Percentiles rank a stretch among this genome's conserved stretches.
These are phyloP conservation scores for Cornus suecica DNA, from an alignment of 148 eudicot species.

Conservation along the genomic window DNA sequence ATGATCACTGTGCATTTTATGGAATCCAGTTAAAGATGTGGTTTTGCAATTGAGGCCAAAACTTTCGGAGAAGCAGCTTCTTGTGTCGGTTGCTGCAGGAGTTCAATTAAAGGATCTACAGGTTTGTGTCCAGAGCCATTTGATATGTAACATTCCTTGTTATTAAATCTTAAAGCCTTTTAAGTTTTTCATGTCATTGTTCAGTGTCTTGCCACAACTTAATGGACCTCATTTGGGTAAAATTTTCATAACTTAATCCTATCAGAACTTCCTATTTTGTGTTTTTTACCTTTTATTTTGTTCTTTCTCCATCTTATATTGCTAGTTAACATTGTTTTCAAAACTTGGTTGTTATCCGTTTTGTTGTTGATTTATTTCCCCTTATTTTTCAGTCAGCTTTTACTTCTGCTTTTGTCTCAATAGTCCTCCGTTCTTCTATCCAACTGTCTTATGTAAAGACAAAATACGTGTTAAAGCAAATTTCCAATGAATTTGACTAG, in stretches of 20 bases:
- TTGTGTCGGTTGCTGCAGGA: slow-evolving; percentile 95
- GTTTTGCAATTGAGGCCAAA: slow-evolving; percentile 55
- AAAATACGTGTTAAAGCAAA: too few relatives aligned
- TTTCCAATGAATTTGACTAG: too few relatives aligned
- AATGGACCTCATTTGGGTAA: not conserved
- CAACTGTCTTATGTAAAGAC: too few relatives aligned
- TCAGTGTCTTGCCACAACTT: too few relatives aligned
- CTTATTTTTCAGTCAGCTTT: too few relatives aligned
- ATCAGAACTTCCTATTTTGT: not conserved
- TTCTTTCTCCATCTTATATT: too few relatives aligned
- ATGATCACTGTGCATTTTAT: not conserved
- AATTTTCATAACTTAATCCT: not conserved
- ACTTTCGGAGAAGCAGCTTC: slow-evolving; percentile 64
- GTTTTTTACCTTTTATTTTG: not conserved
- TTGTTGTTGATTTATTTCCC: too few relatives aligned
- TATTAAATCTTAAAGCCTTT: not conserved
- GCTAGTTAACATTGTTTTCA: too few relatives aligned
- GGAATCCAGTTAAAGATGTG: slow-evolving; percentile 62
- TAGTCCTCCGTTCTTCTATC: too few relatives aligned
- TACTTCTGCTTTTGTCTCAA: too few relatives aligned
- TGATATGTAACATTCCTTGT: not conserved
- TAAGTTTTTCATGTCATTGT: not conserved
- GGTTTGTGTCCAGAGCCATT: slow-evolving; percentile 34
- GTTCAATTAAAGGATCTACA: slow-evolving; percentile 77
- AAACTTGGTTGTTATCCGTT: too few relatives aligned